phyloP scores from a whole-genome alignment of 1,284 basidiomycete species.

The Chalciporus sp. region DNA sequence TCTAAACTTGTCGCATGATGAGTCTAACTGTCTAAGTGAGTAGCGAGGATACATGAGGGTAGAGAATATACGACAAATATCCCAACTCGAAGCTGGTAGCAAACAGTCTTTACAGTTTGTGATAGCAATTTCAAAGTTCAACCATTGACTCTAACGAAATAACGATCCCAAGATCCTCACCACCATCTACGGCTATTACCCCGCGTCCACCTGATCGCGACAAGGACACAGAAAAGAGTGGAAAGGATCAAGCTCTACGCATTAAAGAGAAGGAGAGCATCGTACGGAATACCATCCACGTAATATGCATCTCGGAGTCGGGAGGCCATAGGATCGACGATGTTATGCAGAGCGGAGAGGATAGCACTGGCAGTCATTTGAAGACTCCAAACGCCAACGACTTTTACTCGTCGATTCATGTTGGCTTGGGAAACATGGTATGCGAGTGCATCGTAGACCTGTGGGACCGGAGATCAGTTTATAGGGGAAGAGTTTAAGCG shows the following conservation, averaged over 20 bases:
- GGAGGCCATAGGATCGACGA: conserved; percentile 56
- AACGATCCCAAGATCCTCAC: background rate
- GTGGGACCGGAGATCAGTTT: conserved; percentile 13
- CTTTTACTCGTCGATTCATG: conserved; percentile 84
- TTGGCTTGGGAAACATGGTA: conserved; percentile 88
- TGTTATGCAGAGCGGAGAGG: conserved; percentile 57
- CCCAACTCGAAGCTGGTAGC: background rate
- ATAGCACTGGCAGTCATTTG: conserved; percentile 73
- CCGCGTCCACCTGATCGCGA: conserved; percentile 9
- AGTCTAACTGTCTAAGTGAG: conserved; percentile 4
- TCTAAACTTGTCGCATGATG: too few relatives aligned
- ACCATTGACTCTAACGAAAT: background rate
- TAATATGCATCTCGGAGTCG: conserved; percentile 48
- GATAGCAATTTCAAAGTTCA: background rate
- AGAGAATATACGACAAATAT: background rate
- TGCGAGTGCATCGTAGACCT: conserved; percentile 89
- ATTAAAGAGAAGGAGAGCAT: conserved; percentile 26
- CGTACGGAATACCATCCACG: conserved; percentile 37
- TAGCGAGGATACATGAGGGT: background rate
- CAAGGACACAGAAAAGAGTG: background rate
- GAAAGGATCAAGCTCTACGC: conserved; percentile 25
- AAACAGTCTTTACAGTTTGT: background rate
- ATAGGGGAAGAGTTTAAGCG: too few relatives aligned
- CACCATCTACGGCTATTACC: background rate
- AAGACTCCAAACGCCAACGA: conserved; percentile 82